Conservation (phyloP, 1,284 basidiomycete genomes). For the Abortiporus biennis region DNA sequence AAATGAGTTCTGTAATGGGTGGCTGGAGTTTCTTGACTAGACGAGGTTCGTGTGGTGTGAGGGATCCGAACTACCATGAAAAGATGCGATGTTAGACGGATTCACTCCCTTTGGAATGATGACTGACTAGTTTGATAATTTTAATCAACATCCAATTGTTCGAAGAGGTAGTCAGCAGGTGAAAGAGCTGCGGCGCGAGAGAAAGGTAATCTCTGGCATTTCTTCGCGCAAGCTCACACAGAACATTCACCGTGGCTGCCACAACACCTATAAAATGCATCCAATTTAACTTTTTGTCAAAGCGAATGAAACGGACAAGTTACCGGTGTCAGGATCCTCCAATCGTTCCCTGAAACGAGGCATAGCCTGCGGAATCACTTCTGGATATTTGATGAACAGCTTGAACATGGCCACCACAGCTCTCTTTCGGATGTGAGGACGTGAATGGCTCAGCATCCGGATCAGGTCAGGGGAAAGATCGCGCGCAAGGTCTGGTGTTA, state of each 20-base stretch:
- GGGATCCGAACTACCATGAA: conserved; percentile 78
- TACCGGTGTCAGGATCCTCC: conserved; percentile 80
- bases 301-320: conserved; percentile 14
- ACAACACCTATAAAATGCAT: conserved; percentile 64
- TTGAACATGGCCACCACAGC: conserved; percentile 83
- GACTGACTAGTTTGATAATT: conserved; percentile 86
- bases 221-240: conserved; percentile 87
- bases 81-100: neutral
- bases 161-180: conserved; percentile 87
- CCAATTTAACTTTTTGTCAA: neutral
- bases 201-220: conserved; percentile 77
- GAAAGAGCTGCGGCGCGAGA: conserved; percentile 91
- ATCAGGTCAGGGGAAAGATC: conserved; percentile 88
- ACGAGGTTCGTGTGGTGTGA: conserved; percentile 89
- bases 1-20: conserved; percentile 92
- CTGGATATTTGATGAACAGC: conserved; percentile 74
- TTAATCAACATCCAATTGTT: conserved; percentile 99
- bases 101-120: too few species aligned
- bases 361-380: conserved; percentile 63
- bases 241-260: conserved; percentile 87
- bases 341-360: conserved; percentile 77
- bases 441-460: conserved; percentile 87
- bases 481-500: conserved; percentile 83
- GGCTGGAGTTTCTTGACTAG: conserved; percentile 91
- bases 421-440: conserved; percentile 83